Conservation (phyloP, 805 yeast genomes). For the Dipodascus geniculatus region DNA sequence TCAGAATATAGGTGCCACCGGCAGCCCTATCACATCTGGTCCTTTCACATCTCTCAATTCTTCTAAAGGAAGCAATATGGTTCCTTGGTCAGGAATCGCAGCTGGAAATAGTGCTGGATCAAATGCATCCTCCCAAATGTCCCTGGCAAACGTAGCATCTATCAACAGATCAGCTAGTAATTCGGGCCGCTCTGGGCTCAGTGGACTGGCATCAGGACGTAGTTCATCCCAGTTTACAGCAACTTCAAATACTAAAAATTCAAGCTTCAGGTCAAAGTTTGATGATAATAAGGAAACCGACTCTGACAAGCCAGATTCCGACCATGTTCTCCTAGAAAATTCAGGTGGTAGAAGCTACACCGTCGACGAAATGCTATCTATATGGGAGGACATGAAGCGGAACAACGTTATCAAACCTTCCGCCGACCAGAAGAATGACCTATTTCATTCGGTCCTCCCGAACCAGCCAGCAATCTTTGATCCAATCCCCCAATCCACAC, state of each 20-base stretch:
- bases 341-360: slow-evolving; percentile 35
- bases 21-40: neutral
- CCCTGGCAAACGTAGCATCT: slow-evolving; percentile 6
- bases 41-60: neutral
- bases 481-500: slow-evolving; percentile 4
- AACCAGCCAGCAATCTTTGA: slow-evolving; percentile 9
- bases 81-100: slow-evolving; percentile 15
- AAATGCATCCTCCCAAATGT: neutral
- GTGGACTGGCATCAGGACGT: neutral
- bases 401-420: slow-evolving; percentile 20
- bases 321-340: slow-evolving; percentile 19
- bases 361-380: slow-evolving; percentile 40
- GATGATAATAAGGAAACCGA: slow-evolving; percentile 1
- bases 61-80: slow-evolving; percentile 5
- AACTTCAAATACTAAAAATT: neutral
- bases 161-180: neutral
- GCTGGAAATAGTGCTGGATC: slow-evolving; percentile 10
- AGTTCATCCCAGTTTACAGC: neutral
- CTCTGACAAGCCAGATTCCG: slow-evolving; percentile 3
- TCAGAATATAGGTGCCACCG: neutral
- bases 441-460: slow-evolving; percentile 25
- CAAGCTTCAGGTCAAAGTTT: neutral
- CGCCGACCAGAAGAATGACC: slow-evolving; percentile 19
- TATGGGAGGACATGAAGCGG: slow-evolving; percentile 34
- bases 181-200: neutral